Base-by-base conservation (phyloP, 2,329 filamentous ascomycete genomes). In the Penicillium sp. region DNA sequence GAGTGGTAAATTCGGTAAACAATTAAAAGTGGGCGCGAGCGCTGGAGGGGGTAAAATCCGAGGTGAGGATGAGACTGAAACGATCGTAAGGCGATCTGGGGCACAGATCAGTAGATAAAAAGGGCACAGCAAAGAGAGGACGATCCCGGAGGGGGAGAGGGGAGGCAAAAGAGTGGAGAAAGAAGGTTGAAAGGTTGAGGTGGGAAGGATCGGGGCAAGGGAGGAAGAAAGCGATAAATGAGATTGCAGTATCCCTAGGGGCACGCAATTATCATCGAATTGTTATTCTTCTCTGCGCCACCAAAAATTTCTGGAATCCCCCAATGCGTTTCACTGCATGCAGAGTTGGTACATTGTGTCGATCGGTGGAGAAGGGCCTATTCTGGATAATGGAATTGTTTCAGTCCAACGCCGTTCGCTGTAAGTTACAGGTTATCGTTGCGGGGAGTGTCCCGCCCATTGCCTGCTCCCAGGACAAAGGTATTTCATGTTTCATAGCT, bases 281-380 rank as follows among this genome's bases (percentile, higher is more conserved):
- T 38, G 13, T 36, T 48, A 11, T 33, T 24, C 16, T 48, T 16
- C 9, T 49, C 22, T 44, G 31, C 55, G 46, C 50, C 53, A 57
- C 57, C 49, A 46, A 52, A 48, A 33, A 39, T 51, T 53, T 57
- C 51, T 58, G 35, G 44, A 54, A 54, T 49, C 45, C 36, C 42
- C 41, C 43, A 57, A 54, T 44, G 43, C 50, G 54, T 51, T 60
- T 50, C 51, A 52, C 52, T 61, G 56, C 56, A 60, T 60, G 51
- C 60, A 55, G 53, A 51, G 43, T 45, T 46, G 48, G 51, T 50
- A 41, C 38, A 39, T 18, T 50, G 56, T 50, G 54, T 56, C 54
- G 57, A 62, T 62, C 56, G 53, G 53, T 59, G 60, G 58, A 42
- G 58, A 54, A 55, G 51, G 45, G 28, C 22, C 36, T 36, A 28